Percentiles rank a stretch among this genome's conserved stretches.
These are phyloP conservation scores for Stromatinia cepivora DNA, from an alignment of 2,329 filamentous ascomycete species.

Conservation along the genomic window DNA sequence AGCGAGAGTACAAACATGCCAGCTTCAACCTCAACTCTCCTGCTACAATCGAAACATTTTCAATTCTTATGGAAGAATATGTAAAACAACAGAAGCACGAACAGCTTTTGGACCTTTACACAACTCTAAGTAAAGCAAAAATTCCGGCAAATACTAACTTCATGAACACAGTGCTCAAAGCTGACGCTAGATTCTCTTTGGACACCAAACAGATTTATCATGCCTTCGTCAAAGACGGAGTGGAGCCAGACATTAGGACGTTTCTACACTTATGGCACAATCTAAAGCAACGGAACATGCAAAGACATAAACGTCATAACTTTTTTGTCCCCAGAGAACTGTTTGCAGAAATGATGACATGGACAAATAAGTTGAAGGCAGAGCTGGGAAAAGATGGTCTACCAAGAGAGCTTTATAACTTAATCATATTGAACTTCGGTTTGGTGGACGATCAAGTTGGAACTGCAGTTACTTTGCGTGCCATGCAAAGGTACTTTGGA, in stretches of 20 bases:
- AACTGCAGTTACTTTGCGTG: conserved; percentile 50
- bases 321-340: conserved; percentile 36
- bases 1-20: conserved; percentile 37
- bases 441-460: conserved; percentile 50
- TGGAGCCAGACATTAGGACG: conserved; percentile 38
- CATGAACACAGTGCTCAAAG: conserved; percentile 73
- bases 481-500: conserved; percentile 47
- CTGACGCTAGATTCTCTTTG: conserved; percentile 28
- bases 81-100: conserved; percentile 59
- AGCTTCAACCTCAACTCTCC: conserved; percentile 49
- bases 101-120: conserved; percentile 60
- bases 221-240: conserved; percentile 13
- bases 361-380: conserved; percentile 39
- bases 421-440: conserved; percentile 53
- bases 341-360: conserved; percentile 49
- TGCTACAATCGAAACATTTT: conserved; percentile 77
- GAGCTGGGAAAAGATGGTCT: conserved; percentile 42
- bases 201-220: conserved; percentile 7
- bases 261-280: conserved; percentile 38
- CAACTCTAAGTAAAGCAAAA: conserved; percentile 61
- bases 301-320: neutral
- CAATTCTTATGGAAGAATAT: conserved; percentile 71
- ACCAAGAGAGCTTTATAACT: conserved; percentile 51
- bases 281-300: conserved; percentile 31
- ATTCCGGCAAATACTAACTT: conserved; percentile 71